Base-by-base conservation (phyloP, 164 flowering plant genomes). In the Brasenia schreberi region DNA sequence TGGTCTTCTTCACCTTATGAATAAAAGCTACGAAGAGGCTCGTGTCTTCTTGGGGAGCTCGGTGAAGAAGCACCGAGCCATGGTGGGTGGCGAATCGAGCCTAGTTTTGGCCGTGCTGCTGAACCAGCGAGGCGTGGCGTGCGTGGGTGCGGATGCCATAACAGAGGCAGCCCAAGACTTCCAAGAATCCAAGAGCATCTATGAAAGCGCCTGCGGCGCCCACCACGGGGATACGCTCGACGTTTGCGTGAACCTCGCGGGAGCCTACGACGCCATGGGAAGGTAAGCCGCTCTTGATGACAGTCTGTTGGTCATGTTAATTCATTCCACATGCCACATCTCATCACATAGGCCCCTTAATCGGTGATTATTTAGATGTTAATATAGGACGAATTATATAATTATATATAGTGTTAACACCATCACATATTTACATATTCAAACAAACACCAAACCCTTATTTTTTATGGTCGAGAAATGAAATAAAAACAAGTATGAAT, bases 221-320 rank as follows among this genome's bases (percentile, higher is more conserved):
- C n/a, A 14, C 45, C 14, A 65, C 39, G 45, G 42, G 33, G 17
- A 65, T 19, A 65, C 67, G 45, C 61, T 65, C 5, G 60, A 65
- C 61, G 67, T 65, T 42, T 65, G 18, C 4, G 16, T 53, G 42
- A 65, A 65, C 67, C 67, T 65, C 19, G 61, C 67, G 4, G 67
- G 67, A 5, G 17, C 61, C 52, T 65, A 65, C 16, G 67, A 65
- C 45, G 67, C 67, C 59, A 65, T 65, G 67, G 67, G 67, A 18
- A 65, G 67, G 67, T 19, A 65, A 10, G 59, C 43, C 10, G 16
- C 56, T 14, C 16, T 33, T 33, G 2, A 33, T 33, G 39, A 33
- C 39, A 33, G 39, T 33, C 39, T 33, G 4, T 33, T 33, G 2
- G 39, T 3, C 4, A 33, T 33, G 39, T 33, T 33, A 33, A 33